Conservation (phyloP, 2,329 filamentous ascomycete genomes). For the Ophiognomonia clavigignenti-juglandacearum region DNA sequence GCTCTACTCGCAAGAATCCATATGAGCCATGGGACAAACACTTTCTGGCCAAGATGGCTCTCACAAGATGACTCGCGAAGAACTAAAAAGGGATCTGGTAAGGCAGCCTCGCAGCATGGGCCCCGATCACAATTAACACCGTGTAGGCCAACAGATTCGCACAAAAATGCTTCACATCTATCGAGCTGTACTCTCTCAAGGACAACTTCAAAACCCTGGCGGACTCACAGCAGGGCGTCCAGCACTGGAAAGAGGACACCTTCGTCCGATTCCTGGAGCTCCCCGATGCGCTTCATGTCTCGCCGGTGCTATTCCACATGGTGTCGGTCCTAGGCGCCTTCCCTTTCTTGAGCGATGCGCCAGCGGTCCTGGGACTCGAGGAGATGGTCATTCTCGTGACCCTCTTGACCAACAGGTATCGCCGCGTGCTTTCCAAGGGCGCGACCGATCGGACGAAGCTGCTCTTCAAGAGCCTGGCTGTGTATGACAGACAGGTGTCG, state of each 20-base stretch:
- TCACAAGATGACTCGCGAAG: slow-evolving; percentile 40
- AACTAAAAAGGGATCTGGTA: slow-evolving; percentile 48
- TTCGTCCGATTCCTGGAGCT: slow-evolving; percentile 68
- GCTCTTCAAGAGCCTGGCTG: slow-evolving; percentile 66
- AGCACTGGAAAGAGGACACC: slow-evolving; percentile 66
- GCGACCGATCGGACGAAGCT: slow-evolving; percentile 57
- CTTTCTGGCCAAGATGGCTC: slow-evolving; percentile 5
- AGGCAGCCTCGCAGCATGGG: slow-evolving; percentile 18
- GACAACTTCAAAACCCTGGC: slow-evolving; percentile 69
- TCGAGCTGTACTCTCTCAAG: slow-evolving; percentile 70
- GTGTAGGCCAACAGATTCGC: slow-evolving; percentile 64
- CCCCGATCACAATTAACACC: too few species aligned
- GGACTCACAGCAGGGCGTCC: slow-evolving; percentile 55
- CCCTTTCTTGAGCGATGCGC: slow-evolving; percentile 66
- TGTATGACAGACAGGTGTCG: slow-evolving; percentile 58
- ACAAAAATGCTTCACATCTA: slow-evolving; percentile 63
- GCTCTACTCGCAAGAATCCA: too few species aligned
- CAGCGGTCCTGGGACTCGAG: slow-evolving; percentile 63
- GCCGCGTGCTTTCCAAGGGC: slow-evolving; percentile 54
- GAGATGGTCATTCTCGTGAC: slow-evolving; percentile 68
- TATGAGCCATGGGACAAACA: slow-evolving; percentile 9
- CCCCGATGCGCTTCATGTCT: slow-evolving; percentile 63
- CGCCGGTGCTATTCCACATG: slow-evolving; percentile 67
- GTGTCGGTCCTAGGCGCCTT: slow-evolving; percentile 68
- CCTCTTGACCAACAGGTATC: slow-evolving; percentile 67